Evolutionary conservation across 1,139 yeast species (phyloP), one percentile per base, ranked within the genome.

Genomic region (Geotrichum restrictum): DNA sequence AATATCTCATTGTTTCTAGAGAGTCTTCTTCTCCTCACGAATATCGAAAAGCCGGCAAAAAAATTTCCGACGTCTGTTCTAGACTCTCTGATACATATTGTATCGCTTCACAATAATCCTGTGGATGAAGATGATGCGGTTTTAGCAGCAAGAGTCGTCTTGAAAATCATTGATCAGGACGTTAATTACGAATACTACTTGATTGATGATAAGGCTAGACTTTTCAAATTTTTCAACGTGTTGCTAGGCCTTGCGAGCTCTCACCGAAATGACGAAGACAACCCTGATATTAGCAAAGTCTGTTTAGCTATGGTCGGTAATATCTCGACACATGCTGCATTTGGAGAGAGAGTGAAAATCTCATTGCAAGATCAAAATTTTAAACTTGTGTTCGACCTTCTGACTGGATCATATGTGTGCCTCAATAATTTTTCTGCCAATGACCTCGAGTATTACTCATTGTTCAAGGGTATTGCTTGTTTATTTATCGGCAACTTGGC

Each of bases 401-500:
- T 36, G 14, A n/a, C 48, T 31, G 49, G 53, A 16, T 38, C 46
- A 19, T 47, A 45, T 44, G 31, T 34, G 45, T 19, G 36, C 18
- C 40, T 33, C 31, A 43, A 29, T 19, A 13, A 45, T 33, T 27
- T 21, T 13, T 14, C 3, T 7, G 39, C 34, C 36, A 16, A 48
- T 3, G 14, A 48, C 3, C 44, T 56, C 1, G 33, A 46, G 10
- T 39, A 45, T 6, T 37, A 39, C 19, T 38, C 41, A 18, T 52
- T 52, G 32, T 57, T 51, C 7, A 56, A 61, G 14, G 55, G 55
- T 2, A 34, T 59, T n/a, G 58, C 60, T n/a, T 56, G 58, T 8
- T 48, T 60, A 32, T 40, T 63, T n/a, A 41, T 64, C 2, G 65
- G 63, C 11, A 63, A 62, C 48, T 41, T 60, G 18, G 57, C 58